Base-by-base conservation (phyloP, 192 early-diverging fungal species). In the Physocladia obscura region DNA sequence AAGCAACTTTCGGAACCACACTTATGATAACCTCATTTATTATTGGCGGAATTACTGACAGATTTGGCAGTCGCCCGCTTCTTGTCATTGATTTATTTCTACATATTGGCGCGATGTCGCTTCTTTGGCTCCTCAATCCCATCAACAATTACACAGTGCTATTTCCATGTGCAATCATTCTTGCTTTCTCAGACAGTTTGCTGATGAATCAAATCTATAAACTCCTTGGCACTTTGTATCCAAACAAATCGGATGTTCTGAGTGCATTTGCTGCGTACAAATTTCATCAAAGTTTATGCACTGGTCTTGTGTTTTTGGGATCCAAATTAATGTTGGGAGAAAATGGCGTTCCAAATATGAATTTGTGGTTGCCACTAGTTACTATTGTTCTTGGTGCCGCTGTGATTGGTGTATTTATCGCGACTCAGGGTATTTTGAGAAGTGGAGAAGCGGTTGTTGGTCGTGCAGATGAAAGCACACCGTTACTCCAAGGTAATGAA, bases 141-240 rank as follows among this genome's bases (percentile, higher is more conserved):
- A 15, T 62, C 2, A 62, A 62, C 34, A 68, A 68, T 37, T 52
- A 56, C 31, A 8, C 51, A 19, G 36, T 68, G 15, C 13, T 68
- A 4, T 54, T 68, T 21, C 31, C 54, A 8, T 68, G 65, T 44
- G 70, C 60, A 26, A 55, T 72, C 30, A 50, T 54, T 24, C 38
- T 72, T 5, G 70, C 58, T 1, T 19, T 62, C 22, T 39, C 31
- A 5, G 70, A 72, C 37, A 52, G 29, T 44, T 29, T 62, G 11
- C 49, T 72, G 24, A 72, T 72, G 70, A 63, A 72, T 55, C 70
- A 72, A 37, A 72, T 72, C 19, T 72, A 72, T 38, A 61, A 62
- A 32, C 61, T 72, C 15, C 39, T 72, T 51, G 51, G 58, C 3
- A 56, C 70, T 2, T 31, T 62, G 48, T 72, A 52, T 55, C 70